Evolutionary conservation across 1,284 basidiomycete genomes (phyloP).

Genomic region (Trichosporon ovoides): DNA sequence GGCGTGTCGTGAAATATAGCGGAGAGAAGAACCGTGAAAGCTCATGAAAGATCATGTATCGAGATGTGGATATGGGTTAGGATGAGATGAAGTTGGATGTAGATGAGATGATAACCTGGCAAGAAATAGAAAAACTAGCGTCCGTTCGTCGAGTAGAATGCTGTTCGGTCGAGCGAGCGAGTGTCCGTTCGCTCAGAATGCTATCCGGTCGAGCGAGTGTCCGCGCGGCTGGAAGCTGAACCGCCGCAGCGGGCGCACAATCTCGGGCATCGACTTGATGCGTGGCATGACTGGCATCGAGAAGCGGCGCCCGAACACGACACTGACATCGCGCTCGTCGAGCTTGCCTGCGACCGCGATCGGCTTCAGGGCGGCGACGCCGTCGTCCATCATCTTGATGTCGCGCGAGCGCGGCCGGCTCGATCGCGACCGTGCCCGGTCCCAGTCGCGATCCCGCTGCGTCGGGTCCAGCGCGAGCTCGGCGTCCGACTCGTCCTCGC

Average conservation of each 20-base stretch:
- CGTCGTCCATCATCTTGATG: not conserved
- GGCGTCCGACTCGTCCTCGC: slow-evolving; percentile 1
- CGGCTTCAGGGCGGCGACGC: not conserved
- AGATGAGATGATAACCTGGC: no score
- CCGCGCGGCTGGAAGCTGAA: not conserved
- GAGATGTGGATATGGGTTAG: no score
- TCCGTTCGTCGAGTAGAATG: no score
- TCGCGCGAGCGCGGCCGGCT: not conserved
- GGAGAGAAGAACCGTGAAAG: no score
- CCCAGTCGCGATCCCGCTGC: not conserved
- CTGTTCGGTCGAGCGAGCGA: no score
- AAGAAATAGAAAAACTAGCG: no score
- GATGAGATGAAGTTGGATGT: no score
- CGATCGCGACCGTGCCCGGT: not conserved
- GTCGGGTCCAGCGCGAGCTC: not conserved
- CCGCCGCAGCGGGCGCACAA: slow-evolving; percentile 1
- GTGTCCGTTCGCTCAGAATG: not conserved
- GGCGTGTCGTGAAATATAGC: no score
- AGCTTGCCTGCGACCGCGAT: no score
- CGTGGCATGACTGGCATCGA: not conserved
- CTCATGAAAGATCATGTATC: not conserved
- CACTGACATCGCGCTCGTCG: not conserved
- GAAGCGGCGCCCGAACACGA: not conserved
- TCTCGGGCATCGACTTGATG: slow-evolving; percentile 3
- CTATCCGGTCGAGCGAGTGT: not conserved